A percentile compares a stretch with the other conserved stretches of the same genome.
Evolutionary conservation across 208 protist genomes (phyloP).

Genomic region (Trypanosoma lewisi): DNA sequence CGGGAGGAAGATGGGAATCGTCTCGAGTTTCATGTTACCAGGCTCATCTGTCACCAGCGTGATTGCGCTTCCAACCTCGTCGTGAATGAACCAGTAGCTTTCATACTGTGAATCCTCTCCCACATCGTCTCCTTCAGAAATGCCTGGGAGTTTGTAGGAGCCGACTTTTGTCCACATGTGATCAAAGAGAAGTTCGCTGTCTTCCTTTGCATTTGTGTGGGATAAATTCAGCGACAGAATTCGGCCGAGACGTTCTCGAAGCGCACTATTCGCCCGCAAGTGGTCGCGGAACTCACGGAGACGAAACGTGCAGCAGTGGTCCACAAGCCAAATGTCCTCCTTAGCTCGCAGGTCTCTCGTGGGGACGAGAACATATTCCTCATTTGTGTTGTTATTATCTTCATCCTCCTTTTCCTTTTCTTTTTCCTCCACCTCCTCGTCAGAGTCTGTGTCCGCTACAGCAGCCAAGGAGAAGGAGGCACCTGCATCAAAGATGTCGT

Average conservation of each 20-base stretch:
- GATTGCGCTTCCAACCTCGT: constrained; percentile 59
- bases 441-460: constrained; percentile 15
- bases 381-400: too few species aligned
- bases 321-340: constrained; percentile 56
- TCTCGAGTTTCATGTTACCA: constrained; percentile 40
- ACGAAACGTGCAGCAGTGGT: constrained; percentile 51
- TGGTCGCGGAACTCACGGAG: constrained; percentile 32
- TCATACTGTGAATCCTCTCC: constrained; percentile 25
- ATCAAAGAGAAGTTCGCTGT: constrained; percentile 26
- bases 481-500: constrained; percentile 41
- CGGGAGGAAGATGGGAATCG: constrained; percentile 49
- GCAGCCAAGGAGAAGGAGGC: constrained; percentile 35
- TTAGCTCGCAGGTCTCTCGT: constrained; percentile 31
- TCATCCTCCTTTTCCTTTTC: too few species aligned
- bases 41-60: constrained; percentile 21
- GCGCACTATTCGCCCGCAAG: constrained; percentile 27
- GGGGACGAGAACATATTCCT: constrained; percentile 38
- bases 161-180: constrained; percentile 41
- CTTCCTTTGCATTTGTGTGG: constrained; percentile 8
- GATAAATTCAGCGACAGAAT: constrained; percentile 28
- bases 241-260: constrained; percentile 33
- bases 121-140: constrained; percentile 1
- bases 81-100: constrained; percentile 40
- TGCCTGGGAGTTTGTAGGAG: constrained; percentile 29
- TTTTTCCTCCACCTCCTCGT: constrained; percentile 22